phyloP scores from a whole-genome alignment of 2,329 filamentous ascomycete species.

The Fusarium neocosmosporiellum region DNA sequence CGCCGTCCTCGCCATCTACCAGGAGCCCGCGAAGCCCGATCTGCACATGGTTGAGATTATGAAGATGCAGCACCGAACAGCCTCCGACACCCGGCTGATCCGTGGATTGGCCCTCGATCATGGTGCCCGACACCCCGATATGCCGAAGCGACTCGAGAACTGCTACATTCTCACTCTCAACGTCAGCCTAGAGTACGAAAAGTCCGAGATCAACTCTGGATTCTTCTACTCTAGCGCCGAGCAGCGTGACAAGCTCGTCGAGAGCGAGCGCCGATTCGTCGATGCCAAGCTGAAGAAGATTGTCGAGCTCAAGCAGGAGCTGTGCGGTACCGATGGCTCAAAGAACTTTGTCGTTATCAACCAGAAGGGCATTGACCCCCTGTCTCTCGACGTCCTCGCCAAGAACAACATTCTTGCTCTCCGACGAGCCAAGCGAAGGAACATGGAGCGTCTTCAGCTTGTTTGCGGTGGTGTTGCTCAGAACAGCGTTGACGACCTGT shows the following conservation, averaged over 20 bases:
- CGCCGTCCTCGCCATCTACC: slow-evolving; percentile 93
- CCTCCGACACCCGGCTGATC: slow-evolving; percentile 96
- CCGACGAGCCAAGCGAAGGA: slow-evolving; percentile 93
- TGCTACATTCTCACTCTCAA: slow-evolving; percentile 96
- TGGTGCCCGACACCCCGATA: slow-evolving; percentile 95
- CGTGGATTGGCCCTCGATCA: slow-evolving; percentile 93
- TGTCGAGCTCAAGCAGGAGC: slow-evolving; percentile 96
- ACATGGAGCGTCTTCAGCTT: slow-evolving; percentile 98
- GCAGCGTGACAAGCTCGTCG: slow-evolving; percentile 96
- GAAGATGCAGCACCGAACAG: slow-evolving; percentile 99
- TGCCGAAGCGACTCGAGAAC: slow-evolving; percentile 97
- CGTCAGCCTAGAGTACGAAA: slow-evolving; percentile 97
- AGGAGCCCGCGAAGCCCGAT: slow-evolving; percentile 90
- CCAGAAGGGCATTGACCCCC: slow-evolving; percentile 98
- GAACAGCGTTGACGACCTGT: slow-evolving; percentile 95
- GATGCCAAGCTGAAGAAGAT: slow-evolving; percentile 98
- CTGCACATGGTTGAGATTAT: slow-evolving; percentile 99
- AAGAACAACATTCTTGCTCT: slow-evolving; percentile 98
- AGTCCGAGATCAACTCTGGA: slow-evolving; percentile 98
- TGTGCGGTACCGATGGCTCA: slow-evolving; percentile 91
- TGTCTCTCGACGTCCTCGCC: slow-evolving; percentile 93
- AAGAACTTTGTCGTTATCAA: slow-evolving; percentile 99
- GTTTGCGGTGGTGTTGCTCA: slow-evolving; percentile 91
- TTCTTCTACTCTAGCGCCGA: slow-evolving; percentile 99
- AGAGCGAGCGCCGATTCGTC: slow-evolving; percentile 95